phyloP scores from a whole-genome alignment of 2,329 filamentous ascomycete species.

The Ophiosphaerella narmari region DNA sequence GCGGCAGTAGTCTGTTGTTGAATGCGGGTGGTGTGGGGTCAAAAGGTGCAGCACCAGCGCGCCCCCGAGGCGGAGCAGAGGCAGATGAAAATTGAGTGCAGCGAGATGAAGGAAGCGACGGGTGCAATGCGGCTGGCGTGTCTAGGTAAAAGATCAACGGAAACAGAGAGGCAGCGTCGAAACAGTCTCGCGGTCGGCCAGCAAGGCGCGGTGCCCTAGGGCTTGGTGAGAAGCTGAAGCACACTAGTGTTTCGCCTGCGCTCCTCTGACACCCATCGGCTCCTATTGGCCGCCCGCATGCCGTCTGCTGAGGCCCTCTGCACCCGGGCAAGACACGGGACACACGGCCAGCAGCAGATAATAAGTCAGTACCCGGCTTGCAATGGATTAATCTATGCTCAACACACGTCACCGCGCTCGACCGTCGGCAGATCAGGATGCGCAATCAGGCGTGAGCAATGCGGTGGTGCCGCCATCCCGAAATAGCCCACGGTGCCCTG shows the following conservation, averaged over 20 bases:
- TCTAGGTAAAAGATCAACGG: not conserved
- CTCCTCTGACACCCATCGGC: not conserved
- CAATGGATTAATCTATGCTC: constrained; percentile 5
- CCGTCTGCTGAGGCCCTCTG: not conserved
- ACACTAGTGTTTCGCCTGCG: not conserved
- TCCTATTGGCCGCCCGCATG: not conserved
- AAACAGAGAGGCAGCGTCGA: constrained; percentile 4
- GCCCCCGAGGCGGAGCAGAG: constrained; percentile 1
- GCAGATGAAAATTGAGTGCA: not conserved
- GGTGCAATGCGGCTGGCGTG: not conserved
- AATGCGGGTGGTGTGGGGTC: constrained; percentile 5
- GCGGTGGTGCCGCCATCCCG: not conserved
- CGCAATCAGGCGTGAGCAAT: not conserved
- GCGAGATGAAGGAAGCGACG: not conserved
- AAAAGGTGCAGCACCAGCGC: constrained; percentile 8
- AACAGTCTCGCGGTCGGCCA: constrained; percentile 7
- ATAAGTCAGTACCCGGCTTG: too few species aligned
- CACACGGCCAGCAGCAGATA: too few species aligned
- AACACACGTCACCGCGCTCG: constrained; percentile 3
- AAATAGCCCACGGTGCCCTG: constrained; percentile 7
- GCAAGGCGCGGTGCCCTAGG: constrained; percentile 1
- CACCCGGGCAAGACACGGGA: not conserved
- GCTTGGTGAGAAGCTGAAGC: not conserved
- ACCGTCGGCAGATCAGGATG: not conserved
- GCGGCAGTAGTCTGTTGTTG: not conserved